Percentiles rank a stretch among this genome's conserved stretches.
These are phyloP conservation scores for Tricholoma furcatifolium DNA, from an alignment of 768 basidiomycete genomes.

Conservation along the genomic window DNA sequence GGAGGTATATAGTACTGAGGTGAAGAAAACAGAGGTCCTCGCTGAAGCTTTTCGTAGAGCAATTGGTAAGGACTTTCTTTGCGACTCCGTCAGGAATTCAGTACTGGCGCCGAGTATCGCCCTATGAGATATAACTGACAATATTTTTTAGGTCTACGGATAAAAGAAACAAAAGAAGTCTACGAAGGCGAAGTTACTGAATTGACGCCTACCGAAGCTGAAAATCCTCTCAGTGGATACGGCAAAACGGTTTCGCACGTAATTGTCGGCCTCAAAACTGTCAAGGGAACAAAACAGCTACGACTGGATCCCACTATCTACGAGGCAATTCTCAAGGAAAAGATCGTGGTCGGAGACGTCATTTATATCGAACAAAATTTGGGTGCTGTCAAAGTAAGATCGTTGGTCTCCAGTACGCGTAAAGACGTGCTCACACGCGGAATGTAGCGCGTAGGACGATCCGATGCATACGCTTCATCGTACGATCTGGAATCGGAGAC, in stretches of 20 bases:
- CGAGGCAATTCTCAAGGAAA: constrained; percentile 96
- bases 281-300: constrained; percentile 90
- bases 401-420: background rate
- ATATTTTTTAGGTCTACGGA: constrained; percentile 72
- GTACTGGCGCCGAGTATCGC: too few species aligned
- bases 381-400: constrained; percentile 85
- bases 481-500: constrained; percentile 98
- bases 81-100: constrained; percentile 3
- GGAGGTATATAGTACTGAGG: constrained; percentile 95
- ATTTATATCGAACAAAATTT: constrained; percentile 94
- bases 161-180: constrained; percentile 99
- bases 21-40: constrained; percentile 98
- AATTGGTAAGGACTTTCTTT: constrained; percentile 66
- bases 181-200: constrained; percentile 99
- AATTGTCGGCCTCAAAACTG: constrained; percentile 92
- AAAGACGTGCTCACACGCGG: constrained; percentile 3
- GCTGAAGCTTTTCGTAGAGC: constrained; percentile 94
- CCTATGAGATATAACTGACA: background rate
- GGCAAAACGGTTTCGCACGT: constrained; percentile 99
- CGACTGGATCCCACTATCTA: constrained; percentile 94
- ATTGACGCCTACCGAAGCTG: constrained; percentile 91
- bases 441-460: constrained; percentile 85
- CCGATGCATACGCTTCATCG: constrained; percentile 95
- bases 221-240: constrained; percentile 96
- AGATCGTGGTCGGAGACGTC: constrained; percentile 94